Evolutionary conservation across 2,329 filamentous ascomycete genomes (phyloP), one percentile per base, ranked within the genome.

Genomic region (Stromatinia cepivora): DNA sequence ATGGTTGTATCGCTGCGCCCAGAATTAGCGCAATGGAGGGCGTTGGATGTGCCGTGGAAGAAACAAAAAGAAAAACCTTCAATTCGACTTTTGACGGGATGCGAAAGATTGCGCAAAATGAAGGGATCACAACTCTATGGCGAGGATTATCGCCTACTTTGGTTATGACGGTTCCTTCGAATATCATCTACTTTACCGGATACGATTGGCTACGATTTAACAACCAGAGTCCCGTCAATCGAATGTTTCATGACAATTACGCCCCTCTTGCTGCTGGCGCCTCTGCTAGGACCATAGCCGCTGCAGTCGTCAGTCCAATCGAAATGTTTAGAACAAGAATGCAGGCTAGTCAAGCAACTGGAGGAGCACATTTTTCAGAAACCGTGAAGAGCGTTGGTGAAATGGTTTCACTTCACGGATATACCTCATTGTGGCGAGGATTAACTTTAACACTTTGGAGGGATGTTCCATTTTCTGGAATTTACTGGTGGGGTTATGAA

Each of bases 401-500:
- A 45, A 95, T 97, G 92, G 92, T 97, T 1, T 84, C 85, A 13
- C 81, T 82, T 0, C 86, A 92, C 71, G 95, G 95, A 3, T 93
- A 95, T 74, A 85, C 85, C 1, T 92, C 93, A 2, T 82, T 99
- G 0, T 99, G 95, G 95, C 86, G 94, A 69, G 95, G 95, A 0
- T 81, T 99, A 68, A 93, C 90, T 0, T 82, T 99, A 75, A 98
- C 94, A 0, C 86, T 99, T 70, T 99, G 95, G 95, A 87, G 95
- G 72, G 95, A 99, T 78, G 95, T 98, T 0, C 95, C 95, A 0
- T 99, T 99, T 77, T 98, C 94, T 0, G 95, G 92, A 4, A 86
- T 99, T 57, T 99, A 99, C 82, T 99, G 95, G 95, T 96, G 92
- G 89, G 94, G 95, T 17, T 99, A 99, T 79, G 95, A 99, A 82